Conservation (phyloP, 768 basidiomycete species). For the Amanita rubescens region DNA sequence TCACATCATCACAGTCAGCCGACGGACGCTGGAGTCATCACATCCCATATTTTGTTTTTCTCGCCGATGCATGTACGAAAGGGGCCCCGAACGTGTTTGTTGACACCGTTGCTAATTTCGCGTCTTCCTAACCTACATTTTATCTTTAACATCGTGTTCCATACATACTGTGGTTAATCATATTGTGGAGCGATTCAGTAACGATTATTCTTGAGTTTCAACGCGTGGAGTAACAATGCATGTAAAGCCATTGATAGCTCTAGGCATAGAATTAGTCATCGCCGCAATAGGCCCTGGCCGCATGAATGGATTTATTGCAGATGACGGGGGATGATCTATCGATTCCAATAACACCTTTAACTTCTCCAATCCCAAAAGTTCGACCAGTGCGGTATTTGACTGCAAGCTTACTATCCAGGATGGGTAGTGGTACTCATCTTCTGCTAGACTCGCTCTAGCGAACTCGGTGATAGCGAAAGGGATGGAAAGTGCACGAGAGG, state of each 20-base stretch:
- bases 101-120: too few species aligned
- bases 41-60: too few species aligned
- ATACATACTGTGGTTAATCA: too few species aligned
- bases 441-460: slow-evolving; percentile 12
- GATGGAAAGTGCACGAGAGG: slow-evolving; percentile 18
- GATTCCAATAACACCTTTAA: slow-evolving; percentile 3
- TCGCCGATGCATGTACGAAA: too few species aligned
- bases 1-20: too few species aligned
- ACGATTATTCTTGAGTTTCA: too few species aligned
- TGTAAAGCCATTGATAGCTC: slow-evolving; percentile 12
- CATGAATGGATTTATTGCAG: slow-evolving; percentile 18
- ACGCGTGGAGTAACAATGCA: slow-evolving; percentile 10
- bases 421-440: background rate
- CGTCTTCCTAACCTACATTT: too few species aligned
- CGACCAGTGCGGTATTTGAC: background rate
- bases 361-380: slow-evolving; percentile 4
- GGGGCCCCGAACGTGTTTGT: too few species aligned
- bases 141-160: too few species aligned
- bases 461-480: slow-evolving; percentile 19
- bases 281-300: slow-evolving; percentile 11
- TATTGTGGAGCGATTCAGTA: too few species aligned
- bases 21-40: too few species aligned
- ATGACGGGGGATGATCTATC: background rate
- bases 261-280: slow-evolving; percentile 3
- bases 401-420: background rate